These are phyloP conservation scores for Lactifluus hygrophoroides DNA, from an alignment of 768 basidiomycete genomes.

Conservation along the genomic window DNA sequence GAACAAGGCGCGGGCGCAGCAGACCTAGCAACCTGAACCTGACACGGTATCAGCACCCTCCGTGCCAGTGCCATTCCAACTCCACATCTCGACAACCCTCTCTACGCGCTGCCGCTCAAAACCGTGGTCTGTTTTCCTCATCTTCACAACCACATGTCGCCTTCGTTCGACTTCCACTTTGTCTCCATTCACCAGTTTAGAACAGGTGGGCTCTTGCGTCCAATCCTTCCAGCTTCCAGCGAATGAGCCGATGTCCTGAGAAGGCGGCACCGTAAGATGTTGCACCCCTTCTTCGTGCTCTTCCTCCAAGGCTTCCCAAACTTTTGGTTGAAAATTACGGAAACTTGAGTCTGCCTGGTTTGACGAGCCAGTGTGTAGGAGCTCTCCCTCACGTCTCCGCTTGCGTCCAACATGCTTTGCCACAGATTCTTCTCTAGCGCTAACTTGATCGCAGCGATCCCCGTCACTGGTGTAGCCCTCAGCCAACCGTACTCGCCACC, in stretches of 20 bases:
- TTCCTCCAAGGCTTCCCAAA: slow-evolving; percentile 51
- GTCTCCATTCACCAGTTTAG: slow-evolving; percentile 19
- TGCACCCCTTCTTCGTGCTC: slow-evolving; percentile 36
- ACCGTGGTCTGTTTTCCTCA: slow-evolving; percentile 46
- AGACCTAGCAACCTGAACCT: not conserved
- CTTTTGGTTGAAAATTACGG: slow-evolving; percentile 51
- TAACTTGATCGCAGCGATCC: slow-evolving; percentile 32
- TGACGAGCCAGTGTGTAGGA: slow-evolving; percentile 9
- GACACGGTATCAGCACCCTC: not conserved
- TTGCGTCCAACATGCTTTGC: slow-evolving; percentile 24
- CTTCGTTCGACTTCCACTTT: slow-evolving; percentile 36
- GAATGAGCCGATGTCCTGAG: slow-evolving; percentile 37
- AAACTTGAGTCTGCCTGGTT: slow-evolving; percentile 19
- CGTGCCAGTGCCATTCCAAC: slow-evolving; percentile 32
- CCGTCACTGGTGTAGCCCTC: slow-evolving; percentile 60
- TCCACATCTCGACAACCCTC: slow-evolving; percentile 60
- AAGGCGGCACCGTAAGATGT: slow-evolving; percentile 31
- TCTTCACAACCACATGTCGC: slow-evolving; percentile 46
- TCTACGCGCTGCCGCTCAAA: slow-evolving; percentile 68
- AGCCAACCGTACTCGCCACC: slow-evolving; percentile 69
- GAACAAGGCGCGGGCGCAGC: too few species aligned
- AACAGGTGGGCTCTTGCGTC: slow-evolving; percentile 19
- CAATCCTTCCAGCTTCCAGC: slow-evolving; percentile 27
- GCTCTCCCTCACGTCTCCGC: slow-evolving; percentile 24
- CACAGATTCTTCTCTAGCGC: slow-evolving; percentile 30